Evolutionary conservation across 257 asterid species (phyloP).

Genomic region (Vinca minor): DNA sequence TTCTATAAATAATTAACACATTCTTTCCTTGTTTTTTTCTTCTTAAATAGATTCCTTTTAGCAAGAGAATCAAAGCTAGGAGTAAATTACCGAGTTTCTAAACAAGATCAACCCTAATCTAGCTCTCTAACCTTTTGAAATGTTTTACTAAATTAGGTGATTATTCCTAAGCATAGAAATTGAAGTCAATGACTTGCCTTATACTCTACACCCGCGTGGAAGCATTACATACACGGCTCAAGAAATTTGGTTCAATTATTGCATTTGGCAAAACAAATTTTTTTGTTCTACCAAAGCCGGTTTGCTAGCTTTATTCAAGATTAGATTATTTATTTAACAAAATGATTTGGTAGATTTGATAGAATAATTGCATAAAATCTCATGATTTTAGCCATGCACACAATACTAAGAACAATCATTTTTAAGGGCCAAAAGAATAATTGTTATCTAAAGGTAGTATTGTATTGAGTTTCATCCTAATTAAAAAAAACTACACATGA

Average conservation of each 20-base stretch:
- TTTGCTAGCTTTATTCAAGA: not conserved
- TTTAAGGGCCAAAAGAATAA: too few relatives aligned
- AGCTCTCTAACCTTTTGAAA: too few relatives aligned
- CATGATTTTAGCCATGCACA: not conserved
- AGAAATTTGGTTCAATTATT: not conserved
- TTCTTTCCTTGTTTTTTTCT: not conserved
- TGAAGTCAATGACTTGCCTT: not conserved
- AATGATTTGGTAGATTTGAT: too few relatives aligned
- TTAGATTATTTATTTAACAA: too few relatives aligned
- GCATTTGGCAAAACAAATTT: not conserved
- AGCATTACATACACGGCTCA: constrained; percentile 8
- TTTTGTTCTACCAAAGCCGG: not conserved
- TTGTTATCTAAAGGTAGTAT: too few relatives aligned
- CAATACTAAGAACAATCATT: too few relatives aligned
- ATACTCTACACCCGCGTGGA: not conserved
- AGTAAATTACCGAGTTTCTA: not conserved
- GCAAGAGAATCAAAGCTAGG: not conserved
- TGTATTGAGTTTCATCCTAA: too few relatives aligned
- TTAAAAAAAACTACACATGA: too few relatives aligned
- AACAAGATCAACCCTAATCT: too few relatives aligned
- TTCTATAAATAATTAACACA: not conserved
- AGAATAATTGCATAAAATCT: not conserved
- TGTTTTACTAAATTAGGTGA: too few relatives aligned
- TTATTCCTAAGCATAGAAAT: not conserved
- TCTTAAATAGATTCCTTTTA: not conserved